Evolutionary conservation across 2,329 filamentous ascomycete species (phyloP).

Genomic region (Nannizziopsis arthrosporioides): DNA sequence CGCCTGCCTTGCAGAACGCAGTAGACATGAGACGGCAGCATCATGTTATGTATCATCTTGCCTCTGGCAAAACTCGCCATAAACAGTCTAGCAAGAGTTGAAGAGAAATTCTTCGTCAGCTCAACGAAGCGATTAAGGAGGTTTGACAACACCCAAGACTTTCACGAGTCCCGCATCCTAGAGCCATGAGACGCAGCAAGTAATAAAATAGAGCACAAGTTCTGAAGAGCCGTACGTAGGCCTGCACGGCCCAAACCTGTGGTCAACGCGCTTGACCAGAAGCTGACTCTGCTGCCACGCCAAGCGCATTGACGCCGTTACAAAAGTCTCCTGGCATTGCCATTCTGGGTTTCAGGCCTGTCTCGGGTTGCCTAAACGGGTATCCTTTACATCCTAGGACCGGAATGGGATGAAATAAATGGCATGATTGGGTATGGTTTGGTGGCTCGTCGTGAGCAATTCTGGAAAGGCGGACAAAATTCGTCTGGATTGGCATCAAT

Average conservation of each 20-base stretch:
- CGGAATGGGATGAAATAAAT: background rate
- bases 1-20: background rate
- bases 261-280: background rate
- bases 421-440: background rate
- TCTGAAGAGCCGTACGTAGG: no score
- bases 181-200: no score
- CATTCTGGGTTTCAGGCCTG: conserved; percentile 1
- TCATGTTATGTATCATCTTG: conserved; percentile 1
- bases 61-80: background rate
- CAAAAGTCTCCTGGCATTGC: background rate
- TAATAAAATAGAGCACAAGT: no score
- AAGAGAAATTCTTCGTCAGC: background rate
- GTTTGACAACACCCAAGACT: no score
- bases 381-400: background rate
- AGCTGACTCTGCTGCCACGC: background rate
- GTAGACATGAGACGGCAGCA: background rate
- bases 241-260: background rate
- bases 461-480: no score
- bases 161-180: no score
- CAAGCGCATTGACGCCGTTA: conserved; percentile 6
- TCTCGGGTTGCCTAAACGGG: background rate
- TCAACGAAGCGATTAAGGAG: no score
- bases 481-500: no score
- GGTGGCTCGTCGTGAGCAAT: background rate
- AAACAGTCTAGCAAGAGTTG: background rate